Evolutionary conservation across 1,284 basidiomycete genomes (phyloP), one percentile per base, ranked within the genome.

Genomic region (Melampsora americana): DNA sequence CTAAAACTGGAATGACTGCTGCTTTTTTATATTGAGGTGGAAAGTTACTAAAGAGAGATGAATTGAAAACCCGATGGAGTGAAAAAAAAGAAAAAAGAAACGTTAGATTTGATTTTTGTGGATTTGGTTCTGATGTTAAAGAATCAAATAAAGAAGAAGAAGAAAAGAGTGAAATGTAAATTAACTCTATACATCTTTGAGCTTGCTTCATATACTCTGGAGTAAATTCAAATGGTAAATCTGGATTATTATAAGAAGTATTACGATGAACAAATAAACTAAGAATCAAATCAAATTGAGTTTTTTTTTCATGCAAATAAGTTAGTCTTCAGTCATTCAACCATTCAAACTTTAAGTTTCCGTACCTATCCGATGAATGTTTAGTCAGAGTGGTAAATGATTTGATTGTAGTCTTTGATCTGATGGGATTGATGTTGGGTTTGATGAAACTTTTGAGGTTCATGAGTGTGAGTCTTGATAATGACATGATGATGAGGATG

Each of bases 11-110:
- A 82, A 99, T 97, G 80, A 95, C 91, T 44, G 96, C 96, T 0
- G 84, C 84, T 84, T 97, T 97, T 87, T 94, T 95, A 88, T 97
- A 98, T 84, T 99, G 95, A 67, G 91, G 86, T 5, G 95, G 95
- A 86, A 99, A 99, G 80, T 90, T 89, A 50, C 70, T 73, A 66
- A 91, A 87, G 83, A 98, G 92, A 84, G 97, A 92, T 83, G 92
- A n/a, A 53, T 18, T 5, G 18, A 48, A 48, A 5, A 5, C 50
- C 50, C 3, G 14, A 53, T 53, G 18, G 14, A 23, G 50, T n/a
- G n/a, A n/a, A 53, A 56, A 18, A 23, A 5, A n/a, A n/a, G n/a
- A 14, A n/a, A 56, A 56, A 28, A 1, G 1, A 28, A 1, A 56
- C 12, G 1, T 56, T n/a, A 14, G 11, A 1, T n/a, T 56, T 6